phyloP scores from a whole-genome alignment of 1,139 yeast genomes.

The Pichia sp. region DNA sequence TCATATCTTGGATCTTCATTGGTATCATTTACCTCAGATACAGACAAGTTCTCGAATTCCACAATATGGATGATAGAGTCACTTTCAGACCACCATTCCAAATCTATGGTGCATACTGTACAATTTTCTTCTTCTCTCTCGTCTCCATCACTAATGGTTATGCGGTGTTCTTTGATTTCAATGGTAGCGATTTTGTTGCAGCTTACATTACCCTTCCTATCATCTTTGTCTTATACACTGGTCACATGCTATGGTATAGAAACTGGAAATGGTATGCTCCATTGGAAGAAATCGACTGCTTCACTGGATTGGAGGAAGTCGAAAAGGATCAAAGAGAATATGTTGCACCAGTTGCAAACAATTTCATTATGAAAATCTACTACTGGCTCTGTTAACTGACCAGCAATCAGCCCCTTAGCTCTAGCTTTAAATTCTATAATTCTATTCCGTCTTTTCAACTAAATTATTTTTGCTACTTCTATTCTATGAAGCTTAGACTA shows the following conservation, averaged over 20 bases:
- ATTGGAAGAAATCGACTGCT: conserved; percentile 36
- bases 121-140: conserved; percentile 36
- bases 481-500: too few species aligned
- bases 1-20: conserved; percentile 37
- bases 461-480: too few species aligned
- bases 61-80: conserved; percentile 38
- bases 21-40: conserved; percentile 43
- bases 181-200: conserved; percentile 46
- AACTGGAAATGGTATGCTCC: conserved; percentile 29
- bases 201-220: conserved; percentile 58
- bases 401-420: too few species aligned
- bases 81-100: conserved; percentile 39
- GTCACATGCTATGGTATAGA: conserved; percentile 29
- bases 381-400: conserved; percentile 29
- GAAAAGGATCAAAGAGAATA: conserved; percentile 34
- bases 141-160: conserved; percentile 51
- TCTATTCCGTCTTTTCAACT: too few species aligned
- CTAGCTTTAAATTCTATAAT: too few species aligned
- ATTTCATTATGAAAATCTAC: conserved; percentile 32
- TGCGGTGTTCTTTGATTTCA: conserved; percentile 37
- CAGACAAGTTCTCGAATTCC: conserved; percentile 44
- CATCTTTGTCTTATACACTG: conserved; percentile 40
- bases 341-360: conserved; percentile 31
- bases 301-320: conserved; percentile 36
- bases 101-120: conserved; percentile 39